A percentile compares a stretch with the other conserved stretches of the same genome.
phyloP scores from a whole-genome alignment of 768 basidiomycete genomes.

The Gymnopilus dilepis region DNA sequence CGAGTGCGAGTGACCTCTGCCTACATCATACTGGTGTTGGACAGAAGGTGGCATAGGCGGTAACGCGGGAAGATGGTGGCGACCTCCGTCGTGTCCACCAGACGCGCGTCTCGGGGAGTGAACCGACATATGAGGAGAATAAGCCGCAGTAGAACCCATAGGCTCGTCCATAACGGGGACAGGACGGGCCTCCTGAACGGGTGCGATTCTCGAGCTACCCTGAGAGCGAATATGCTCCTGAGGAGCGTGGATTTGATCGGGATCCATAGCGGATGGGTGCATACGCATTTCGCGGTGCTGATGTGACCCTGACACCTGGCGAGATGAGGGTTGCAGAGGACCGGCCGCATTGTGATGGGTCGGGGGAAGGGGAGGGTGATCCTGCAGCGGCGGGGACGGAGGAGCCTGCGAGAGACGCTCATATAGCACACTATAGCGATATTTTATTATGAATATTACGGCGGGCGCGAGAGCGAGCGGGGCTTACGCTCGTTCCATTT shows the following conservation, averaged over 20 bases:
- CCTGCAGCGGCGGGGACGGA: constrained; percentile 56
- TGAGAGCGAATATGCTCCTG: constrained; percentile 57
- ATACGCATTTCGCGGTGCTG: constrained; percentile 45
- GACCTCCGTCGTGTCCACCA: constrained; percentile 41
- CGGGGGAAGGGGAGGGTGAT: constrained; percentile 40
- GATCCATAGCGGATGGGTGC: constrained; percentile 46
- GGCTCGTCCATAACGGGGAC: constrained; percentile 55
- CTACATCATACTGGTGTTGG: constrained; percentile 33
- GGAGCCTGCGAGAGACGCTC: constrained; percentile 73
- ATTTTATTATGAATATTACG: constrained; percentile 17
- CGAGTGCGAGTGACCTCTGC: constrained; percentile 29
- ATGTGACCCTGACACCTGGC: constrained; percentile 26
- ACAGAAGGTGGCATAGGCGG: constrained; percentile 52
- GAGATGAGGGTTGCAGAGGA: constrained; percentile 40
- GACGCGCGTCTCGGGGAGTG: constrained; percentile 52
- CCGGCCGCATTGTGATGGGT: constrained; percentile 35
- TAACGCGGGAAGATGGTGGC: constrained; percentile 55
- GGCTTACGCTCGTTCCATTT: constrained; percentile 88
- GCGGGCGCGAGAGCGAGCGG: constrained; percentile 2
- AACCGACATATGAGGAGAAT: constrained; percentile 44
- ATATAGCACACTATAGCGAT: constrained; percentile 64
- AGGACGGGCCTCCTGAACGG: constrained; percentile 55
- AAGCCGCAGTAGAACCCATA: constrained; percentile 39
- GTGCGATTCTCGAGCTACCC: constrained; percentile 44
- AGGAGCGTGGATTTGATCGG: constrained; percentile 45